phyloP scores from a whole-genome alignment of 768 basidiomycete species.

The Tephrocybe sp. region DNA sequence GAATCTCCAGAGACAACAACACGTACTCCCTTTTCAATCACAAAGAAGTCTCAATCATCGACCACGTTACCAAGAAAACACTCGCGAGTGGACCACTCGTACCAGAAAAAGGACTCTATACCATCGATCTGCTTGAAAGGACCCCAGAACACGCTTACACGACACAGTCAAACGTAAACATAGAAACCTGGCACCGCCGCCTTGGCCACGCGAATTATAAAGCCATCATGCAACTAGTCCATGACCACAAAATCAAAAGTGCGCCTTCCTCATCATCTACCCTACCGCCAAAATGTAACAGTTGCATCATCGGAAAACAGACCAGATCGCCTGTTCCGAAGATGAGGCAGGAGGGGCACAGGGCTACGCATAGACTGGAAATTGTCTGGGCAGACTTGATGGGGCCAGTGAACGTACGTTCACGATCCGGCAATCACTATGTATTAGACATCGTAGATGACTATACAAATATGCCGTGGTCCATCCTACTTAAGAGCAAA shows the following conservation, averaged over 20 bases:
- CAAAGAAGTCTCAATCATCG: no score
- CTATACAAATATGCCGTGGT: no score
- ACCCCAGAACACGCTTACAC: not conserved
- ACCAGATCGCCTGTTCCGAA: no score
- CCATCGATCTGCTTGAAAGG: not conserved
- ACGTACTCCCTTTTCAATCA: no score
- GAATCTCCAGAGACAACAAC: no score
- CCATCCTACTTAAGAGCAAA: slow-evolving; percentile 31
- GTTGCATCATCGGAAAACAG: no score
- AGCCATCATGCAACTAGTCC: slow-evolving; percentile 4
- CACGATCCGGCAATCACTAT: not conserved
- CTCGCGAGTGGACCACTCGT: not conserved
- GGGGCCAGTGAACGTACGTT: not conserved
- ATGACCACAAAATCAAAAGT: slow-evolving; percentile 16
- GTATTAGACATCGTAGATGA: not conserved
- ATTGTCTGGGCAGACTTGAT: no score
- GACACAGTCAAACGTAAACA: not conserved
- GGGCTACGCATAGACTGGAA: not conserved
- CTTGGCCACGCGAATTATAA: slow-evolving; percentile 7
- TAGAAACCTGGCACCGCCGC: slow-evolving; percentile 10
- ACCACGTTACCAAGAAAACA: not conserved
- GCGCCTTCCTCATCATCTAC: no score
- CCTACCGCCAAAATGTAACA: no score
- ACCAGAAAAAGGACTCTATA: not conserved
- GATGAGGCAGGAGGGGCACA: slow-evolving; percentile 1